These are phyloP conservation scores for Pugionium cornutum DNA, from an alignment of 345 rosid species.

Conservation along the genomic window DNA sequence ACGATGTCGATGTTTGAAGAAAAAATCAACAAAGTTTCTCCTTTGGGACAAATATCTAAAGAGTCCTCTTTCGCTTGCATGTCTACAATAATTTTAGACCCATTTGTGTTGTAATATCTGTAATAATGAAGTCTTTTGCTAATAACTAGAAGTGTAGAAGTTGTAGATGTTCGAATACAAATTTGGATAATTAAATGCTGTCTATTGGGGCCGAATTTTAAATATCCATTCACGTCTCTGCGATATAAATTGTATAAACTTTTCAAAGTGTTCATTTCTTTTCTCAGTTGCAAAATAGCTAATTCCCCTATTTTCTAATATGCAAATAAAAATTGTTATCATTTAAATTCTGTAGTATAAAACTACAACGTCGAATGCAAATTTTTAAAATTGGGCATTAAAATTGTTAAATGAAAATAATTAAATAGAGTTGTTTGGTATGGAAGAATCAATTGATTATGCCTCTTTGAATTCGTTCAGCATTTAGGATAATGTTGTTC, in stretches of 20 bases:
- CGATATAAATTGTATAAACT: background rate
- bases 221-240: conserved; percentile 8
- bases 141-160: background rate
- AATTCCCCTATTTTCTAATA: background rate
- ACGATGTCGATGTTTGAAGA: conserved; percentile 13
- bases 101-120: background rate
- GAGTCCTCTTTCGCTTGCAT: background rate
- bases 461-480: background rate
- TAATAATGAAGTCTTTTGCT: background rate
- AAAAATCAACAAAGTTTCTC: background rate
- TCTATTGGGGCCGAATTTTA: conserved; percentile 27
- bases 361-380: background rate
- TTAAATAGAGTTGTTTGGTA: background rate
- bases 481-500: background rate
- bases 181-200: conserved; percentile 5
- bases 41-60: conserved; percentile 8
- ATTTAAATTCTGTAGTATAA: background rate
- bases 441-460: background rate
- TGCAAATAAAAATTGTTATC: background rate
- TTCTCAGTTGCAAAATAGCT: background rate
- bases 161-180: no score
- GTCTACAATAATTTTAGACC: background rate
- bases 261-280: background rate
- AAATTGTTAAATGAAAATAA: background rate
- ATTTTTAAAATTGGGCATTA: background rate